Conservation (phyloP, 2,329 filamentous ascomycete species). For the Penicillium sp. region DNA sequence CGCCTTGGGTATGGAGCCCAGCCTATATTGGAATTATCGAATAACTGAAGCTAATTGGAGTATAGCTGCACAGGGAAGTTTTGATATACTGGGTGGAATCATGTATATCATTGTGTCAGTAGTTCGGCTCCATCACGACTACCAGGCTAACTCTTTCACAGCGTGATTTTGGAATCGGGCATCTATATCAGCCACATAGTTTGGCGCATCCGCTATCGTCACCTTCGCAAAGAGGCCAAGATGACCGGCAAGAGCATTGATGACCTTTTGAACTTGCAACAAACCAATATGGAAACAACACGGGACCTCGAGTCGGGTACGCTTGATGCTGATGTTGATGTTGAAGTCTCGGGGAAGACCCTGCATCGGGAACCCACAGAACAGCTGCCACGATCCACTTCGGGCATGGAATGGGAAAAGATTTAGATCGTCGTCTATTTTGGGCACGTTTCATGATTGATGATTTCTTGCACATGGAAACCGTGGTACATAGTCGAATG, state of each 20-base stretch:
- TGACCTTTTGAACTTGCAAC: constrained; percentile 41
- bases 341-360: constrained; percentile 1
- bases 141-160: constrained; percentile 23
- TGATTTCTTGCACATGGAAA: not conserved
- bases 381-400: not conserved
- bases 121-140: not conserved
- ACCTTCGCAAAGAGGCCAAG: constrained; percentile 50
- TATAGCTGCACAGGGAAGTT: constrained; percentile 54
- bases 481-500: not conserved
- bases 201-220: constrained; percentile 54
- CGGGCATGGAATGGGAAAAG: not conserved
- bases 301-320: constrained; percentile 8
- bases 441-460: not conserved
- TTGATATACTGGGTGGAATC: constrained; percentile 57
- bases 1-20: constrained; percentile 49
- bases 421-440: not conserved
- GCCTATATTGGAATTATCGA: not conserved
- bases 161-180: constrained; percentile 54
- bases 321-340: not conserved
- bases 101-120: constrained; percentile 58
- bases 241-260: constrained; percentile 52
- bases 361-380: not conserved
- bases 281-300: constrained; percentile 2
- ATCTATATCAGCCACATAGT: constrained; percentile 57
- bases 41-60: constrained; percentile 5